Base-by-base conservation (phyloP, 73 alveolate genomes). In the Paramecium caudatum region DNA sequence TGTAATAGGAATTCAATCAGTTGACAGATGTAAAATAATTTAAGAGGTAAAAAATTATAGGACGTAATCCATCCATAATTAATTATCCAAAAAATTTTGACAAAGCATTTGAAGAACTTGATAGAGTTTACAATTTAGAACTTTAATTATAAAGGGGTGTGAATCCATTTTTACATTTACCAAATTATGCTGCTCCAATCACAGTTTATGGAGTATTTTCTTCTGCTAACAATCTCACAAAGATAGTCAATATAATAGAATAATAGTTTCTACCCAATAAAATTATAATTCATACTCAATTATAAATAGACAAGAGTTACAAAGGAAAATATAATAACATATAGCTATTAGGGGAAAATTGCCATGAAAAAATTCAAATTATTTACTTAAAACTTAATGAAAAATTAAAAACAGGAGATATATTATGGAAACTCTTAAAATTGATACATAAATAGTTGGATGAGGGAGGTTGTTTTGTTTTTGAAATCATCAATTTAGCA, bases 401-500 rank as follows among this genome's bases (percentile, higher is more conserved):
- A 33, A 30, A 33, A 33, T 13, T 16, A 12, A 36, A 65, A 32
- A 10, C 25, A 10, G 83, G 49, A 5, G 83, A 65, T 13, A 13
- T 25, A 9, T 65, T 65, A 0, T 65, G 47, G 83, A 0, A 65
- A 1, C 34, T 65, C 34, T 36, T 65, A 10, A 3, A 46, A 9
- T 4, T 65, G 25, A 65, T 65, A 7, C 17, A 65, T 1, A 15
- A 65, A 33, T 25, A 36, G 17, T 43, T 65, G 5, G 83, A 65
- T 32, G 83, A 65, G 10, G 83, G 83, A 65, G 83, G 83, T 10
- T 65, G 83, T 3, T 65, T 65, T 65, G 50, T 65, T 12, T 33
- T 65, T 12, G 47, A 65, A 33, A 33, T 65, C 33, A 65, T 32
- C 27, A 36, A 65, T 65, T 33, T 65, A 30, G 47, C 83, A 3